Evolutionary conservation across 2,329 filamentous ascomycete genomes (phyloP).

Genomic region (Lachnellula suecica): DNA sequence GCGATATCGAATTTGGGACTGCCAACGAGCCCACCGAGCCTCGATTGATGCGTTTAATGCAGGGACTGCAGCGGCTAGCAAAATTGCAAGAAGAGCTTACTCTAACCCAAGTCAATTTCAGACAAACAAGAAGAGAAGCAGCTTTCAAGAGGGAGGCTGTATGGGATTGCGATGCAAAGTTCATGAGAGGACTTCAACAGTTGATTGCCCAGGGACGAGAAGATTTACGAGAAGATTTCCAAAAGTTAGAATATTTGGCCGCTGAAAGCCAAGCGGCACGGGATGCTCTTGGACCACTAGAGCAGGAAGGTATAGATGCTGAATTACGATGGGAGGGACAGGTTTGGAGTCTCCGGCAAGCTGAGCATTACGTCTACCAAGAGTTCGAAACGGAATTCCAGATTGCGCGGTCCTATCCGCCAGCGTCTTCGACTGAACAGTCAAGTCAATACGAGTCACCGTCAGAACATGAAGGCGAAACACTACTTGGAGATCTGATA

Average conservation of each 20-base stretch:
- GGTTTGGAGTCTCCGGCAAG: conserved; percentile 20
- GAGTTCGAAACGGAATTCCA: conserved; percentile 19
- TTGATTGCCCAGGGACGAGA: conserved; percentile 14
- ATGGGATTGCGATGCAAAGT: conserved; percentile 20
- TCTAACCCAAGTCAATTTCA: conserved; percentile 16
- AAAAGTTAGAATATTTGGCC: conserved; percentile 12
- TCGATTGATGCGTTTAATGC: conserved; percentile 16
- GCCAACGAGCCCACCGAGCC: no score
- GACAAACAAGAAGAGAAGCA: conserved; percentile 25
- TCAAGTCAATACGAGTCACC: conserved; percentile 11
- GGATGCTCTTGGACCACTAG: conserved; percentile 23
- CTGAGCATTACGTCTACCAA: conserved; percentile 14
- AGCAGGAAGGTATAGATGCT: conserved; percentile 21
- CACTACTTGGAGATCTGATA: neutral
- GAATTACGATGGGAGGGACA: conserved; percentile 20
- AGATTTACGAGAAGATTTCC: conserved; percentile 10
- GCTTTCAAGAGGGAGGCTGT: conserved; percentile 18
- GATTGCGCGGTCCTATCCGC: conserved; percentile 8
- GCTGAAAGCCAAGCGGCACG: conserved; percentile 21
- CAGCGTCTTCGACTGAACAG: conserved; percentile 3
- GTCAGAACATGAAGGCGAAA: conserved; percentile 5
- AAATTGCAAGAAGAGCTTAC: conserved; percentile 16
- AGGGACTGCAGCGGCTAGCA: conserved; percentile 11
- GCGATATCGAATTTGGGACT: no score
- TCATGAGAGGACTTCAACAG: conserved; percentile 25